Percentiles rank a stretch among this genome's conserved stretches.
phyloP scores from a whole-genome alignment of 1,284 basidiomycete genomes.

The Sporisorium iseilematis-ciliati region DNA sequence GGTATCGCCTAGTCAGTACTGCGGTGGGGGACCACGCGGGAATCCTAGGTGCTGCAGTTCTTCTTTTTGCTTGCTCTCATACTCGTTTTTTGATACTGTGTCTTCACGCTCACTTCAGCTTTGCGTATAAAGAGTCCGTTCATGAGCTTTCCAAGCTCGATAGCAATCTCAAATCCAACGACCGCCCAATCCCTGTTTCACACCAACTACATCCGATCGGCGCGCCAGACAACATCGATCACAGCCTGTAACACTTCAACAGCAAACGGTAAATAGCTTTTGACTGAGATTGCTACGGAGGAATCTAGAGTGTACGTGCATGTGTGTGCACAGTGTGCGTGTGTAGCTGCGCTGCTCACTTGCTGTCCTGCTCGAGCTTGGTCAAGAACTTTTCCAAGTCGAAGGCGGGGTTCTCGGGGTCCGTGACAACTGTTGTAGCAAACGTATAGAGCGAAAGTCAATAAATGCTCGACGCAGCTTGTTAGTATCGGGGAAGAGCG shows the following conservation, averaged over 20 bases:
- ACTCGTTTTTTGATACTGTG: not conserved
- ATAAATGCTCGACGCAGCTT: not conserved
- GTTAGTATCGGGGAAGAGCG: not conserved
- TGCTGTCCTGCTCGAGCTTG: constrained; percentile 61
- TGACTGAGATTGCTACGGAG: constrained; percentile 19
- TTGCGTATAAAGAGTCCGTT: no score
- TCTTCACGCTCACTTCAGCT: no score
- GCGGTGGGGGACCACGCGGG: constrained; percentile 85
- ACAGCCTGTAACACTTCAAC: no score
- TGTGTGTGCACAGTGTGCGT: constrained; percentile 3
- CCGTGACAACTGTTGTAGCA: constrained; percentile 75
- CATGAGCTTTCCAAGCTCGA: no score
- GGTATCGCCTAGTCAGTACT: constrained; percentile 84
- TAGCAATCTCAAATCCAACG: no score
- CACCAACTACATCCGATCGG: no score
- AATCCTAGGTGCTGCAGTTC: constrained; percentile 84
- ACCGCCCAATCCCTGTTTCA: no score
- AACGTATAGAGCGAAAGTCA: constrained; percentile 28
- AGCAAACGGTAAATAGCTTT: constrained; percentile 4
- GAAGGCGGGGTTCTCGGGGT: constrained; percentile 94
- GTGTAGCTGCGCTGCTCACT: constrained; percentile 11
- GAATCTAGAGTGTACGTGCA: constrained; percentile 24
- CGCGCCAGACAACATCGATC: no score
- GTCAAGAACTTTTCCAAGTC: constrained; percentile 91
- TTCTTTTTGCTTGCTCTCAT: constrained; percentile 48